Evolutionary conservation across 495 filamentous ascomycete species (phyloP).

Genomic region (Podospora didyma): DNA sequence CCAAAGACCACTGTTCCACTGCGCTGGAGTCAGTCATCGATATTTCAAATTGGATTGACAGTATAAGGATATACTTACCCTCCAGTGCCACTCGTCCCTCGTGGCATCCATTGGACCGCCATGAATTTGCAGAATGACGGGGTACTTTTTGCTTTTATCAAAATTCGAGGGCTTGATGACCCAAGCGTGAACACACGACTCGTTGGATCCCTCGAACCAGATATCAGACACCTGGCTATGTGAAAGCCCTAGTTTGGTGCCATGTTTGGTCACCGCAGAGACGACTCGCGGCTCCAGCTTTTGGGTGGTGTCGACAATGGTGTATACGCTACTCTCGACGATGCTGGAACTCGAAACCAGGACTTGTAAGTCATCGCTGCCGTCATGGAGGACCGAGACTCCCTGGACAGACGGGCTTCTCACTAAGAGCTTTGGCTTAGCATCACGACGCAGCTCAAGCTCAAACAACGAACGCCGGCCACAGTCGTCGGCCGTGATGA

Average conservation of each 20-base stretch:
- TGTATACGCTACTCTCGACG: conserved; percentile 23
- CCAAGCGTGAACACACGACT: conserved; percentile 26
- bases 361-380: conserved; percentile 7
- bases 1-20: conserved; percentile 16
- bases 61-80: neutral
- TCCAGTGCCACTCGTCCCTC: conserved; percentile 21
- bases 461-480: conserved; percentile 21
- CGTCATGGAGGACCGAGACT: conserved; percentile 11
- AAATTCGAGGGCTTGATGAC: conserved; percentile 25
- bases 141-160: conserved; percentile 24
- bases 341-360: conserved; percentile 23
- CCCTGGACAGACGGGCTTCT: conserved; percentile 11
- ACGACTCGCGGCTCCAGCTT: conserved; percentile 4
- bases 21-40: neutral
- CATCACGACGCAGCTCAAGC: conserved; percentile 17
- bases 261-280: conserved; percentile 19
- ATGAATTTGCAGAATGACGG: conserved; percentile 20
- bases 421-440: conserved; percentile 13
- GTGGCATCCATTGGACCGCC: conserved; percentile 7
- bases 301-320: conserved; percentile 14
- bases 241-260: conserved; percentile 20
- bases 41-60: neutral
- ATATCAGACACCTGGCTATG: conserved; percentile 23
- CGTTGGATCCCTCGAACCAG: conserved; percentile 21
- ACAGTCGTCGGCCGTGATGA: conserved; percentile 19